Conservation (phyloP, 2,329 filamentous ascomycete species). For the Elsinoe perseae region DNA sequence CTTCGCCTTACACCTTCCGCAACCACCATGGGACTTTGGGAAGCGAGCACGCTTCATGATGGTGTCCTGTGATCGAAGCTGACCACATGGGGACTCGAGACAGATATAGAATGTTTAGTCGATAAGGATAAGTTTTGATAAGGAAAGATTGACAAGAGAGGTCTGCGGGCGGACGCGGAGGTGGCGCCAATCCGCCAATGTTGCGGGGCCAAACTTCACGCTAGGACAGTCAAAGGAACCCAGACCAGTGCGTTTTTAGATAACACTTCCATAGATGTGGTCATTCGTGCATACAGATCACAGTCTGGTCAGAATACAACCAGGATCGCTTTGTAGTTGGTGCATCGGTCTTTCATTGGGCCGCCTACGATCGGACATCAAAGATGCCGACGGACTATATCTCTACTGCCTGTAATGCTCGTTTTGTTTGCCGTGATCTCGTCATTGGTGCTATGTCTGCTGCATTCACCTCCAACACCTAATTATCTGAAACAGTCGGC, state of each 20-base stretch:
- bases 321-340: too few relatives aligned
- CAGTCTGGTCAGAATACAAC: too few relatives aligned
- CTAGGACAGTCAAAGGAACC: neutral
- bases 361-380: too few relatives aligned
- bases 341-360: too few relatives aligned
- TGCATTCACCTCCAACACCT: too few relatives aligned
- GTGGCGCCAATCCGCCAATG: neutral
- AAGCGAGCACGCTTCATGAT: neutral
- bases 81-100: neutral
- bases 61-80: neutral
- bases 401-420: too few relatives aligned
- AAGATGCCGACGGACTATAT: too few relatives aligned
- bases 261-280: neutral
- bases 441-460: too few relatives aligned
- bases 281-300: neutral
- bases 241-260: neutral
- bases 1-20: neutral
- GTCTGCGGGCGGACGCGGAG: neutral
- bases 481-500: too few relatives aligned
- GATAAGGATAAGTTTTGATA: neutral
- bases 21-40: conserved; percentile 1
- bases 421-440: too few relatives aligned
- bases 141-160: neutral
- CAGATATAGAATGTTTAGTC: neutral
- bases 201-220: neutral